phyloP scores from a whole-genome alignment of 2,329 filamentous ascomycete species.

The Penicillium sp. region DNA sequence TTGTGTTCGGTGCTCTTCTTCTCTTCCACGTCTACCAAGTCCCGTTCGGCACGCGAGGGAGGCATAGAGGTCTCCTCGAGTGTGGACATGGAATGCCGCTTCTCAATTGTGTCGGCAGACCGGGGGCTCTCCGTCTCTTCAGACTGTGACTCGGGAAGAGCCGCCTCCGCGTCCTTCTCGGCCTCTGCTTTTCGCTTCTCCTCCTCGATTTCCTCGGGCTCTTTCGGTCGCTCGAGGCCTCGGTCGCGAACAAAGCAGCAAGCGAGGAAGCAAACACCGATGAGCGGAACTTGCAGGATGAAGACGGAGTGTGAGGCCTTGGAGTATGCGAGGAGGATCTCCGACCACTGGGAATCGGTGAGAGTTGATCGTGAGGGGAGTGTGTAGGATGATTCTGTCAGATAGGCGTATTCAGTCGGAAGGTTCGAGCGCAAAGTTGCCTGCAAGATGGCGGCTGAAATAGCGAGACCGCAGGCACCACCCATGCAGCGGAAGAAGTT shows the following conservation, averaged over 20 bases:
- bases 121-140: constrained; percentile 3
- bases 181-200: constrained; percentile 31
- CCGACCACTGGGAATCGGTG: constrained; percentile 35
- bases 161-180: constrained; percentile 18
- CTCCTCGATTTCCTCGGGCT: constrained; percentile 28
- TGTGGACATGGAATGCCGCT: constrained; percentile 15
- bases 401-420: constrained; percentile 36
- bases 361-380: constrained; percentile 30
- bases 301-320: constrained; percentile 57
- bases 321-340: constrained; percentile 53
- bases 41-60: constrained; percentile 8
- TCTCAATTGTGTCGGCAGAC: constrained; percentile 5
- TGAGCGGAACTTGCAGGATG: constrained; percentile 55
- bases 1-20: neutral
- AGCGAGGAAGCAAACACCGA: constrained; percentile 51
- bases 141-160: neutral
- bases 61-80: constrained; percentile 15
- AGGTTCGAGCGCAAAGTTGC: constrained; percentile 40
- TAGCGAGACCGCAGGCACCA: constrained; percentile 57
- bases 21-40: neutral
- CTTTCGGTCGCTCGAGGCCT: constrained; percentile 44
- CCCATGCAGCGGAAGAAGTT: constrained; percentile 63
- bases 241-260: constrained; percentile 54
- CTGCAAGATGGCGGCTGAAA: constrained; percentile 54
- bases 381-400: constrained; percentile 43